phyloP scores from a whole-genome alignment of 2,329 filamentous ascomycete species.

The Zymoseptoria passerinii region DNA sequence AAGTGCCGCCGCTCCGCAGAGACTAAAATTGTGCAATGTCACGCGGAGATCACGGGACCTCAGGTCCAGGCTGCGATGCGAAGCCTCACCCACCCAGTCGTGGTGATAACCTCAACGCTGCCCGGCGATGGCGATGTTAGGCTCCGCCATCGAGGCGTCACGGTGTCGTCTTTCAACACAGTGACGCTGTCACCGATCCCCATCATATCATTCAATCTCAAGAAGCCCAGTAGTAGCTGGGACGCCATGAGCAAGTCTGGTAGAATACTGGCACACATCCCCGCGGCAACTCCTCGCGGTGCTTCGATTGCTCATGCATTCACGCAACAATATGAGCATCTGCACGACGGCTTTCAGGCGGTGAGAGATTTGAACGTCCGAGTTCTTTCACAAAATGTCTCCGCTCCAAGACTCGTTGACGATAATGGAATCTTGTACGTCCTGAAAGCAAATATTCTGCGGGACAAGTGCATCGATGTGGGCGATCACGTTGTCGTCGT shows the following conservation, averaged over 20 bases:
- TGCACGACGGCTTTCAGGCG: constrained; percentile 16
- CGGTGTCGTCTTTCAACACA: constrained; percentile 54
- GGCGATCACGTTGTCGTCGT: not conserved
- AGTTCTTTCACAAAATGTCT: not conserved
- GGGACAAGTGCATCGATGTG: constrained; percentile 24
- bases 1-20: no score
- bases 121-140: not conserved
- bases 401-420: no score
- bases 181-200: constrained; percentile 48
- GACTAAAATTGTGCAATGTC: no score
- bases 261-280: constrained; percentile 46
- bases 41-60: not conserved
- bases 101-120: constrained; percentile 42
- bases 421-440: constrained; percentile 14
- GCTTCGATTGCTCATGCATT: constrained; percentile 29
- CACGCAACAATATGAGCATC: constrained; percentile 19
- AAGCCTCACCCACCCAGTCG: constrained; percentile 48
- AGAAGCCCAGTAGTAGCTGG: constrained; percentile 48
- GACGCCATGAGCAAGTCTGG: constrained; percentile 39
- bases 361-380: constrained; percentile 3
- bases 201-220: constrained; percentile 55
- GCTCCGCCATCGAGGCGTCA: constrained; percentile 39
- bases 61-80: constrained; percentile 30
- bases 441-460: constrained; percentile 30
- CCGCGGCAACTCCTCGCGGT: constrained; percentile 27